Percentiles rank a stretch among this genome's conserved stretches.
These are phyloP conservation scores for Phytopythium ostracodes DNA, from an alignment of 352 stramenopile species.

Conservation along the genomic window DNA sequence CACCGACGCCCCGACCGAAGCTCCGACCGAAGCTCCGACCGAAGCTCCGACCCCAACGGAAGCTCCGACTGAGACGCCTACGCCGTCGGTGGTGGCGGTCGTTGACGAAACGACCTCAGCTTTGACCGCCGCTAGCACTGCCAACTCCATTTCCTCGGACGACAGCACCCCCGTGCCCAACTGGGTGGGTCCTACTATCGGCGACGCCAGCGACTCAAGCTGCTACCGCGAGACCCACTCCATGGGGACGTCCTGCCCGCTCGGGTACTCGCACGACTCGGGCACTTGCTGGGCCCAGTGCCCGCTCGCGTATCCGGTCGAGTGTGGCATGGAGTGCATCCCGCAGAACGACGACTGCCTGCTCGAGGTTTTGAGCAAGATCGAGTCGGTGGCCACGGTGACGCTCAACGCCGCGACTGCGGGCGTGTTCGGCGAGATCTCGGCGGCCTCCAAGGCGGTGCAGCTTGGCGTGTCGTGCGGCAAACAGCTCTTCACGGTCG, in stretches of 20 bases:
- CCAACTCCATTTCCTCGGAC: neutral
- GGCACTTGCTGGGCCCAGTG: constrained; percentile 65
- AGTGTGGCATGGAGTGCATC: constrained; percentile 67
- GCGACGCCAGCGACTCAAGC: constrained; percentile 20
- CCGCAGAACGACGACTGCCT: constrained; percentile 63
- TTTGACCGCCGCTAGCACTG: neutral
- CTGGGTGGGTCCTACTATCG: constrained; percentile 19
- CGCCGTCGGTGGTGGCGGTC: neutral
- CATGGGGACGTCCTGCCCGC: constrained; percentile 28
- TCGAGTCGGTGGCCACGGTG: constrained; percentile 40
- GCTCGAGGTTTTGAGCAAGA: constrained; percentile 46
- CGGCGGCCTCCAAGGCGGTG: constrained; percentile 34
- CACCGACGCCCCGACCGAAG: neutral
- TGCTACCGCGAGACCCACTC: constrained; percentile 52
- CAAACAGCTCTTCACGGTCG: constrained; percentile 41
- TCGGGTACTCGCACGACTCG: constrained; percentile 40
- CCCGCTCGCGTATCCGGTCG: constrained; percentile 63
- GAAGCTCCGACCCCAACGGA: neutral
- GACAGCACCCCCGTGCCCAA: constrained; percentile 13
- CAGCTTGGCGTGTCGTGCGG: constrained; percentile 42
- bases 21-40: neutral
- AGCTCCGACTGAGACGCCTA: neutral
- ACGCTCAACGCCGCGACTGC: constrained; percentile 44
- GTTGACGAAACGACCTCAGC: neutral
- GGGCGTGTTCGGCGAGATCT: constrained; percentile 52